Evolutionary conservation across 176 grass and related monocot genomes (phyloP).

Genomic region (Oryza brachyantha): DNA sequence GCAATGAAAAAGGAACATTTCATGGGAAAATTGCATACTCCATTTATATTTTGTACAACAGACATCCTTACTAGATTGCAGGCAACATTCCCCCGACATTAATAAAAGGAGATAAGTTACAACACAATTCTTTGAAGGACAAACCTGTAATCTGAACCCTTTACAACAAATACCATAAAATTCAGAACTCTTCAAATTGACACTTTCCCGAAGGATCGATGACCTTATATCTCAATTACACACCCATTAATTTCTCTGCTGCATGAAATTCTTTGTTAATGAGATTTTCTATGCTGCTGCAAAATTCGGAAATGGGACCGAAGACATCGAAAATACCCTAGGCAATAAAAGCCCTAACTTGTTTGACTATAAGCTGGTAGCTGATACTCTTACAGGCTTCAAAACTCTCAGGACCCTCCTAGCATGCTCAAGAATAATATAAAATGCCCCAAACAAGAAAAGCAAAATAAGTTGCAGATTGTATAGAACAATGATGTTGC

Average conservation of each 20-base stretch:
- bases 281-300: background rate
- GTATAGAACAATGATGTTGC: slow-evolving; percentile 24
- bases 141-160: background rate
- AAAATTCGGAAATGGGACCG: background rate
- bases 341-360: background rate
- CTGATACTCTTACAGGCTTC: slow-evolving; percentile 50
- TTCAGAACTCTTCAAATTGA: background rate
- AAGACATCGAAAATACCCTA: background rate
- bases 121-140: slow-evolving; percentile 1
- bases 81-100: background rate
- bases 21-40: background rate
- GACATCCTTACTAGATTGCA: slow-evolving; percentile 24
- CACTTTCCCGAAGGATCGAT: background rate
- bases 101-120: background rate
- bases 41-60: background rate
- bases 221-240: background rate
- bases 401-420: slow-evolving; percentile 40
- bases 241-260: background rate
- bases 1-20: background rate
- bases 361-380: slow-evolving; percentile 42
- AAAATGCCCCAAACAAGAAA: slow-evolving; percentile 51
- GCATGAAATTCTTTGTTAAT: background rate
- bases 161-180: background rate
- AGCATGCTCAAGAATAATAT: slow-evolving; percentile 40
- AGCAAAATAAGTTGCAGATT: slow-evolving; percentile 56